Conservation (phyloP, 495 filamentous ascomycete genomes). For the Talaromyces adpressus region DNA sequence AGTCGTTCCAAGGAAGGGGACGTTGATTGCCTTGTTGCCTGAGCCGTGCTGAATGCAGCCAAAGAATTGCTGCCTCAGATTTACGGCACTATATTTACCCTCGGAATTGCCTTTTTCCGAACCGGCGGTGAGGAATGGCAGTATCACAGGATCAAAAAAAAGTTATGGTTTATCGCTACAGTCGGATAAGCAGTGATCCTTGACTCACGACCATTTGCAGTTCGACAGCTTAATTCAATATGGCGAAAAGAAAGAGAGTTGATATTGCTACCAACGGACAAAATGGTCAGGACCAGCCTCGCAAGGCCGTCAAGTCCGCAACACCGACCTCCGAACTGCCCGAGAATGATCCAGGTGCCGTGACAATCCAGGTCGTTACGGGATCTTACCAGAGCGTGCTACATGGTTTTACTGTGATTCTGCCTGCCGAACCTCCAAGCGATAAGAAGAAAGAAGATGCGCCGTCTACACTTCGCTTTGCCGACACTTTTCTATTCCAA, state of each 20-base stretch:
- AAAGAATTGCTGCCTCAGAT: slow-evolving; percentile 2
- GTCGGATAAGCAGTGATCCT: background rate
- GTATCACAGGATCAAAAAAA: slow-evolving; percentile 5
- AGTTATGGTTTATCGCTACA: slow-evolving; percentile 6
- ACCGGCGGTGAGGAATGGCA: slow-evolving; percentile 1
- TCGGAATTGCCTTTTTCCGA: background rate
- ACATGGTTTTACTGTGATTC: slow-evolving; percentile 78
- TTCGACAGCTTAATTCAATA: slow-evolving; percentile 20
- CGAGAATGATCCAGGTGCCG: slow-evolving; percentile 20
- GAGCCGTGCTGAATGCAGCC: background rate
- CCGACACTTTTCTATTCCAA: slow-evolving; percentile 93
- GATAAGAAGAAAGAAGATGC: slow-evolving; percentile 13
- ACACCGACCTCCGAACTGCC: slow-evolving; percentile 17
- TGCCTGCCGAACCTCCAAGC: slow-evolving; percentile 15
- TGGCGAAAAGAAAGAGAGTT: slow-evolving; percentile 73
- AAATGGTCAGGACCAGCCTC: slow-evolving; percentile 15
- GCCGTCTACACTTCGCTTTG: slow-evolving; percentile 52
- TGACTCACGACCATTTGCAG: background rate
- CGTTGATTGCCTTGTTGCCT: background rate
- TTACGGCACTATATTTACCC: background rate
- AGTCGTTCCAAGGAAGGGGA: slow-evolving; percentile 10
- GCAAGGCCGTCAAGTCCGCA: slow-evolving; percentile 31
- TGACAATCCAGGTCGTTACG: slow-evolving; percentile 78
- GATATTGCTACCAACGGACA: slow-evolving; percentile 24
- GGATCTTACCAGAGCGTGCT: slow-evolving; percentile 93